These are phyloP conservation scores for Perkinsus olseni DNA, from an alignment of 169 alveolate genomes.

Conservation along the genomic window DNA sequence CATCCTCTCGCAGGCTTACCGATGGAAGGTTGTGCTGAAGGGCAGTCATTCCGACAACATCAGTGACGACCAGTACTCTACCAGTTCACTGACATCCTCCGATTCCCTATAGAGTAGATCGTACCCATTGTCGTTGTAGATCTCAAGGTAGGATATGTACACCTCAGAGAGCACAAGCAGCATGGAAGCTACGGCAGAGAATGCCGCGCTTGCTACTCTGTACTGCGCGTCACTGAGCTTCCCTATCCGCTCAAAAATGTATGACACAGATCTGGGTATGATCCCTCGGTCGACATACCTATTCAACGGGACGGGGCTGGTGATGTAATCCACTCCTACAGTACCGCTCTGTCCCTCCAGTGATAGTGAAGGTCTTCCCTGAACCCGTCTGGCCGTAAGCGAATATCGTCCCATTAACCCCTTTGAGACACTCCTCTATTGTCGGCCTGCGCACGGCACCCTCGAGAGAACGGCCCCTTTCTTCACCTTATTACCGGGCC, in stretches of 20 bases:
- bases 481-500: not conserved
- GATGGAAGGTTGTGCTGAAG: constrained; percentile 4
- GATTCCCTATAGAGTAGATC: constrained; percentile 65
- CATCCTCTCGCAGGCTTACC: constrained; percentile 67
- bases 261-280: constrained; percentile 74
- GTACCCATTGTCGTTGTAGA: constrained; percentile 77
- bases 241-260: constrained; percentile 61
- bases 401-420: constrained; percentile 72
- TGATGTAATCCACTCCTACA: not conserved
- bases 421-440: constrained; percentile 49
- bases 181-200: not conserved
- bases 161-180: constrained; percentile 30
- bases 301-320: not conserved
- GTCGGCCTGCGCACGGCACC: constrained; percentile 40
- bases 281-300: constrained; percentile 69
- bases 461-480: not conserved
- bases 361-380: constrained; percentile 75
- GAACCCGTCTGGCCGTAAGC: constrained; percentile 81
- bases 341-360: constrained; percentile 65
- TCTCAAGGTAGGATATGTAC: constrained; percentile 75
- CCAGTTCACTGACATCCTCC: not conserved
- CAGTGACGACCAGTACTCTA: not conserved
- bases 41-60: not conserved
- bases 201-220: not conserved
- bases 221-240: constrained; percentile 53